Conservation (phyloP, 495 filamentous ascomycete species). For the Penicillium waksmanii region DNA sequence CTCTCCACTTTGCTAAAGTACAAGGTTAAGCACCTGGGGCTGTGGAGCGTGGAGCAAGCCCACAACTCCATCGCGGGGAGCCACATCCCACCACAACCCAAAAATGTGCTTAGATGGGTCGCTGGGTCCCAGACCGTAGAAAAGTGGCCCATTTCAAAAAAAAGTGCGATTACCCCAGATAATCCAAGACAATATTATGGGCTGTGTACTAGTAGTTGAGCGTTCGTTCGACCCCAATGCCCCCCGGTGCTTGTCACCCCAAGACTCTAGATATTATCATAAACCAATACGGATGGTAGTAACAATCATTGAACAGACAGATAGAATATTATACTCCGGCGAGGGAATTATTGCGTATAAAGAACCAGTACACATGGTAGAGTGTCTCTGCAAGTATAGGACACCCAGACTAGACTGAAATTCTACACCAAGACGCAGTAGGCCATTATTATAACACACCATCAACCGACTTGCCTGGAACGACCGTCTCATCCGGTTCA, state of each 20-base stretch:
- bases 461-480: slow-evolving; percentile 67
- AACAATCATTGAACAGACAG: too few species aligned
- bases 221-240: neutral
- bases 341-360: too few species aligned
- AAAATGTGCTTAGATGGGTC: slow-evolving; percentile 20
- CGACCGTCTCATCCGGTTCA: slow-evolving; percentile 41
- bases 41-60: slow-evolving; percentile 23
- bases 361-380: too few species aligned
- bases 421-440: neutral
- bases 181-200: neutral
- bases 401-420: neutral
- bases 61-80: slow-evolving; percentile 25
- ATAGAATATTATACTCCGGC: too few species aligned
- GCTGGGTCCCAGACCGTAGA: slow-evolving; percentile 13
- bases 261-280: too few species aligned
- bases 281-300: too few species aligned
- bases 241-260: too few species aligned
- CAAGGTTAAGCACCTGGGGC: slow-evolving; percentile 20
- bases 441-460: neutral
- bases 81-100: slow-evolving; percentile 20
- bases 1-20: neutral
- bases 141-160: slow-evolving; percentile 4
- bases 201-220: neutral
- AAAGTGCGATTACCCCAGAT: neutral
- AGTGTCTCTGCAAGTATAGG: too few species aligned